Percentiles rank a stretch among this genome's conserved stretches.
phyloP scores from a whole-genome alignment of 192 early-diverging fungal species.

The Gigaspora rosea region DNA sequence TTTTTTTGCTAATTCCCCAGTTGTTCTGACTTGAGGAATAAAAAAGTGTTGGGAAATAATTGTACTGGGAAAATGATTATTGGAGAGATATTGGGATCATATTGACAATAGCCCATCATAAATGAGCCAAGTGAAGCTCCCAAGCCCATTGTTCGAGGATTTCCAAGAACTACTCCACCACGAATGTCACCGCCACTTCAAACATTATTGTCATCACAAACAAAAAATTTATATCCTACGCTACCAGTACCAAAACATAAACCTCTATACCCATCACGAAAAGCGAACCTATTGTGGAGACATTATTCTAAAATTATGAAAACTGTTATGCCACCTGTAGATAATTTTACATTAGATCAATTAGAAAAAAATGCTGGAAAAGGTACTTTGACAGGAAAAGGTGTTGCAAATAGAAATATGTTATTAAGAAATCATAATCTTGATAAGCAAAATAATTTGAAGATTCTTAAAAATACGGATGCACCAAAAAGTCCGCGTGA shows the following conservation, averaged over 20 bases:
- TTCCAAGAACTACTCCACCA: constrained; percentile 17
- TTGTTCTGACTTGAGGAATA: no score
- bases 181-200: constrained; percentile 19
- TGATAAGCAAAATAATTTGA: not conserved
- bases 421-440: not conserved
- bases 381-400: not conserved
- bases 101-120: constrained; percentile 3
- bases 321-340: constrained; percentile 13
- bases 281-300: constrained; percentile 26
- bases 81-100: not conserved
- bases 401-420: not conserved
- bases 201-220: constrained; percentile 16
- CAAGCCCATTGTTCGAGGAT: not conserved
- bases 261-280: constrained; percentile 16
- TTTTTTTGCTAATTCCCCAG: not conserved
- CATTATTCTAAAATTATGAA: constrained; percentile 27
- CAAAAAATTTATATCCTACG: constrained; percentile 10
- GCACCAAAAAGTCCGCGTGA: constrained; percentile 11
- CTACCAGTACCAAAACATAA: constrained; percentile 24
- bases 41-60: no score
- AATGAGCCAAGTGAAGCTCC: not conserved
- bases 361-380: constrained; percentile 27
- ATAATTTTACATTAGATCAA: not conserved
- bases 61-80: not conserved
- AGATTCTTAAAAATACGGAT: not conserved